phyloP scores from a whole-genome alignment of 129 eudicot species.

The Arctium lappa region DNA sequence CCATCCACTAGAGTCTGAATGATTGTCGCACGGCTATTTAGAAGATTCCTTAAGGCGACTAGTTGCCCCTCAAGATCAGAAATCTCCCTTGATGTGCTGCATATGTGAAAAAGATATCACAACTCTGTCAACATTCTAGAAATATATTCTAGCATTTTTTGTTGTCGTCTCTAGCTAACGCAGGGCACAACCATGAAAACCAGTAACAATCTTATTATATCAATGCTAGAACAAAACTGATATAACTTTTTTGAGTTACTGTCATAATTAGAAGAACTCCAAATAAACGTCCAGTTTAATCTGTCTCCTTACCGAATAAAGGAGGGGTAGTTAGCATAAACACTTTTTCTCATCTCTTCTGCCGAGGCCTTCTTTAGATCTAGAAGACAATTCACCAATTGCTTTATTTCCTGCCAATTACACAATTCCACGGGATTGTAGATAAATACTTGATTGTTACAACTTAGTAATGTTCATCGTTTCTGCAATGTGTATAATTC shows the following conservation, averaged over 20 bases:
- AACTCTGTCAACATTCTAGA: not conserved
- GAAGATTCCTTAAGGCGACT: slow-evolving; percentile 64
- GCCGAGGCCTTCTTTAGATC: slow-evolving; percentile 91
- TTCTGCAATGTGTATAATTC: not conserved
- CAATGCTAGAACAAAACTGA: not conserved
- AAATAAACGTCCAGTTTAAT: not conserved
- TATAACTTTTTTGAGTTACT: not conserved
- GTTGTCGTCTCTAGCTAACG: not conserved
- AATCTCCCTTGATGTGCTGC: slow-evolving; percentile 87
- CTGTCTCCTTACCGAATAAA: slow-evolving; percentile 59
- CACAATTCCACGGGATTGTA: not conserved
- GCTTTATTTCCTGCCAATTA: slow-evolving; percentile 72
- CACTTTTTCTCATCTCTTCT: slow-evolving; percentile 98
- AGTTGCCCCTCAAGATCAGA: slow-evolving; percentile 96
- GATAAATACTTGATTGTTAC: not conserved
- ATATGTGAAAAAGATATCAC: slow-evolving; percentile 10
- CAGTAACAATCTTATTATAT: not conserved
- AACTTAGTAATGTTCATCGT: not conserved
- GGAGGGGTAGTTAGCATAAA: slow-evolving; percentile 89
- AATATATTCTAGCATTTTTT: not conserved
- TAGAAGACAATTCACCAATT: slow-evolving; percentile 48
- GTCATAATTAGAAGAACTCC: not conserved
- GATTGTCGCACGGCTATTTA: slow-evolving; percentile 58
- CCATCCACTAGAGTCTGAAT: slow-evolving; percentile 86
- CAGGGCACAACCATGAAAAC: not conserved